Evolutionary conservation across 441 rosid species (phyloP).

Genomic region (Manihot esculenta): DNA sequence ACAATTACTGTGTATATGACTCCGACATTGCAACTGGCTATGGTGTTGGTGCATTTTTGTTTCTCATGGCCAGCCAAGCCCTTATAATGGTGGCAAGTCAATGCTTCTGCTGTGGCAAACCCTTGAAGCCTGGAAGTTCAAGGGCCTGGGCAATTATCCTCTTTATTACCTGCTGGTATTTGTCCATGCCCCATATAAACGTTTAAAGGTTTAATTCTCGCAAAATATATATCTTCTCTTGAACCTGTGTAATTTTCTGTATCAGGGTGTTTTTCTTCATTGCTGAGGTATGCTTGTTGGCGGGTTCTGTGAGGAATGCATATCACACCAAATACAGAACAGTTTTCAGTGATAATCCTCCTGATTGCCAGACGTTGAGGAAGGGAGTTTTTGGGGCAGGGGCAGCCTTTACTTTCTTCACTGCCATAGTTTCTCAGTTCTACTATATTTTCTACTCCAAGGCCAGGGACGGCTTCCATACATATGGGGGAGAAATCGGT

Average conservation of each 20-base stretch:
- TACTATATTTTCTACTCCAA: conserved; percentile 64
- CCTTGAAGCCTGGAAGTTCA: conserved; percentile 70
- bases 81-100: conserved; percentile 65
- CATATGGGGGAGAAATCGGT: conserved; percentile 55
- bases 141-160: conserved; percentile 78
- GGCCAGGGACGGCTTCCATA: conserved; percentile 42
- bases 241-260: background rate
- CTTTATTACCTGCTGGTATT: conserved; percentile 77
- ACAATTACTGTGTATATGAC: conserved; percentile 65
- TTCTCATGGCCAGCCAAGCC: conserved; percentile 64
- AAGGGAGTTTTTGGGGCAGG: conserved; percentile 86
- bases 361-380: conserved; percentile 58
- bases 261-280: conserved; percentile 85
- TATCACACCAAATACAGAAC: conserved; percentile 85
- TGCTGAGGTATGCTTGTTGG: conserved; percentile 77
- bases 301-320: conserved; percentile 81
- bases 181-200: background rate
- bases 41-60: conserved; percentile 67
- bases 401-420: conserved; percentile 69
- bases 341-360: conserved; percentile 24
- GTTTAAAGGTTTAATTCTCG: background rate
- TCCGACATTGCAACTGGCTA: conserved; percentile 77
- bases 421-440: conserved; percentile 66
- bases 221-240: too few relatives aligned
- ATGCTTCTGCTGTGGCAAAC: conserved; percentile 87